phyloP scores from a whole-genome alignment of 1,284 basidiomycete species.

The Porphyrellus sp. region DNA sequence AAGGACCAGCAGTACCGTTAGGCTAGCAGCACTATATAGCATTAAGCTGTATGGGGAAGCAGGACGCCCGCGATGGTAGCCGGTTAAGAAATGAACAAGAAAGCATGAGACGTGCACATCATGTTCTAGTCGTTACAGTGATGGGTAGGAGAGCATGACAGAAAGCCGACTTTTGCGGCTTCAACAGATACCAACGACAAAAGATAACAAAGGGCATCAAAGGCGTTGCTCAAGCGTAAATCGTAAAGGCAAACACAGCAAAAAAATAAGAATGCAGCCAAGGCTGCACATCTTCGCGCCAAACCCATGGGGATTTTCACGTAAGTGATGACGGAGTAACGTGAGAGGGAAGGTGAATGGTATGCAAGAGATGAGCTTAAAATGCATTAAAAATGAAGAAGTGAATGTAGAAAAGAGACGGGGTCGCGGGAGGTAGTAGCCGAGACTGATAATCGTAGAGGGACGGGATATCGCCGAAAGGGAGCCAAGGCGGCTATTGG shows the following conservation, averaged over 20 bases:
- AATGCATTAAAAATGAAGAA: constrained; percentile 30
- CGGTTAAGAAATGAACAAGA: constrained; percentile 29
- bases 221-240: constrained; percentile 27
- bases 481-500: constrained; percentile 34
- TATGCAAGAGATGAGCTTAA: constrained; percentile 34
- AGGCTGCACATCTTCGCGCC: constrained; percentile 10
- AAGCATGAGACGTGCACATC: constrained; percentile 46
- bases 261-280: constrained; percentile 14
- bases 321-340: constrained; percentile 18
- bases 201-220: constrained; percentile 28
- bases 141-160: constrained; percentile 26
- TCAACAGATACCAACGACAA: constrained; percentile 22
- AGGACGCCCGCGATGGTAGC: constrained; percentile 15
- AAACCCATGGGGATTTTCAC: constrained; percentile 20
- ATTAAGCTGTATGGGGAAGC: constrained; percentile 14
- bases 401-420: constrained; percentile 12
- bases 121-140: constrained; percentile 69
- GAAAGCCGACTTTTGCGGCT: constrained; percentile 22
- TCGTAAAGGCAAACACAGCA: constrained; percentile 28
- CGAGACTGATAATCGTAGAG: not conserved
- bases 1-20: constrained; percentile 10
- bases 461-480: constrained; percentile 8
- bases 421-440: too few species aligned
- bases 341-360: constrained; percentile 27
- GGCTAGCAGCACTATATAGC: constrained; percentile 11